Conservation (phyloP, 495 filamentous ascomycete genomes). For the Margaritispora aquatica region DNA sequence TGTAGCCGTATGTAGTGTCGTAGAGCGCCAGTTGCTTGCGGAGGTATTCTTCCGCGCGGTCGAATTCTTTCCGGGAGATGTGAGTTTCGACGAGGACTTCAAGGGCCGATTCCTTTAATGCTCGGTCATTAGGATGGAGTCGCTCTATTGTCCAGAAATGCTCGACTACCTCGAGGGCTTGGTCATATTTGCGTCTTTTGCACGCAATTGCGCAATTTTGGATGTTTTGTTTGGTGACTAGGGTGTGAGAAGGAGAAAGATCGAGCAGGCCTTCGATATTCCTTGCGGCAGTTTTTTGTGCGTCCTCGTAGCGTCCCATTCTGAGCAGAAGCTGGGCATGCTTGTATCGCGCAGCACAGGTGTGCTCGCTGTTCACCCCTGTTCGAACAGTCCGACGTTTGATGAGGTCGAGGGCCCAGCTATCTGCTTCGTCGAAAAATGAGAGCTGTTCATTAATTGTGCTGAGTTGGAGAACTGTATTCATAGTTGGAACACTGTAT, state of each 20-base stretch:
- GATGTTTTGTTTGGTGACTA: conserved; percentile 4
- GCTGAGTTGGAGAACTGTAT: conserved; percentile 5
- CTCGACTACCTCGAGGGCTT: conserved; percentile 4
- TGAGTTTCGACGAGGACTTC: background rate
- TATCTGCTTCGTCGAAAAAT: background rate
- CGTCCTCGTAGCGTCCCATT: background rate
- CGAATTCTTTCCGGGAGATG: background rate
- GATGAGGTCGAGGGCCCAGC: conserved; percentile 3
- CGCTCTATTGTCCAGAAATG: background rate
- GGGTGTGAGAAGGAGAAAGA: background rate
- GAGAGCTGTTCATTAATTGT: background rate
- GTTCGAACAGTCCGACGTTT: background rate
- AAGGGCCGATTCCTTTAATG: background rate
- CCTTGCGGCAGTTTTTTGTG: background rate
- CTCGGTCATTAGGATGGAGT: background rate
- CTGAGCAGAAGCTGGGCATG: background rate
- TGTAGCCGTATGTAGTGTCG: background rate
- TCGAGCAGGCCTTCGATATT: background rate
- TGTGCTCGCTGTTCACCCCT: background rate
- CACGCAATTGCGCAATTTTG: conserved; percentile 5
- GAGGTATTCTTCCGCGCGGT: background rate
- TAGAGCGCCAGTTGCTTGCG: conserved; percentile 9
- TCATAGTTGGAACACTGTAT: conserved; percentile 8
- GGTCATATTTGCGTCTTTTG: background rate
- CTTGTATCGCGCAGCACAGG: conserved; percentile 1